phyloP scores from a whole-genome alignment of 768 basidiomycete genomes.

The Tephrocybe rancida region DNA sequence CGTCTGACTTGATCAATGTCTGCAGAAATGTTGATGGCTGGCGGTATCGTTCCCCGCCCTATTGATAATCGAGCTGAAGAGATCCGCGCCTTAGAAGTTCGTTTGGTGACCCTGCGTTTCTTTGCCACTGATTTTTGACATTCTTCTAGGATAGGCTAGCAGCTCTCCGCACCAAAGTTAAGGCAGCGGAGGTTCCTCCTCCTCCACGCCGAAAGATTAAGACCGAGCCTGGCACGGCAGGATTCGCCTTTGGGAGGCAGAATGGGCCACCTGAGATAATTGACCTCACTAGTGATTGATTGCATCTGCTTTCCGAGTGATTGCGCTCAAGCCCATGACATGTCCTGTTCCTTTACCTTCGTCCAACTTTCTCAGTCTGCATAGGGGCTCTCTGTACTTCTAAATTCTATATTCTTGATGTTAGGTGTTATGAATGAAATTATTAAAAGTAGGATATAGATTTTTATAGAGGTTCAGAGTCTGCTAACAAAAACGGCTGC shows the following conservation, averaged over 20 bases:
- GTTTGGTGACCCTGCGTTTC: not conserved
- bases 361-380: too few relatives aligned
- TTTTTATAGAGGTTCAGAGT: too few relatives aligned
- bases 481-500: too few relatives aligned
- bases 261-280: not conserved
- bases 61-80: not conserved
- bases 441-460: too few relatives aligned
- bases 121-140: not conserved
- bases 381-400: too few relatives aligned
- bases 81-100: constrained; percentile 9
- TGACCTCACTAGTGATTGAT: constrained; percentile 5
- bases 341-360: too few relatives aligned
- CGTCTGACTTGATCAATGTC: not conserved
- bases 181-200: not conserved
- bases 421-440: too few relatives aligned
- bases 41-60: constrained; percentile 14
- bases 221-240: not conserved
- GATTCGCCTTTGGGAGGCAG: not conserved
- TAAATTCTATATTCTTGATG: too few relatives aligned
- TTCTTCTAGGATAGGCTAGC: not conserved
- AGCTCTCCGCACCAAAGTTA: not conserved
- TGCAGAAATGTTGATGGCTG: constrained; percentile 12
- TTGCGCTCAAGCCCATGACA: not conserved
- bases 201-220: not conserved
- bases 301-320: not conserved